Evolutionary conservation across 1,284 basidiomycete species (phyloP).

Genomic region (Ceratobasidium sp.): DNA sequence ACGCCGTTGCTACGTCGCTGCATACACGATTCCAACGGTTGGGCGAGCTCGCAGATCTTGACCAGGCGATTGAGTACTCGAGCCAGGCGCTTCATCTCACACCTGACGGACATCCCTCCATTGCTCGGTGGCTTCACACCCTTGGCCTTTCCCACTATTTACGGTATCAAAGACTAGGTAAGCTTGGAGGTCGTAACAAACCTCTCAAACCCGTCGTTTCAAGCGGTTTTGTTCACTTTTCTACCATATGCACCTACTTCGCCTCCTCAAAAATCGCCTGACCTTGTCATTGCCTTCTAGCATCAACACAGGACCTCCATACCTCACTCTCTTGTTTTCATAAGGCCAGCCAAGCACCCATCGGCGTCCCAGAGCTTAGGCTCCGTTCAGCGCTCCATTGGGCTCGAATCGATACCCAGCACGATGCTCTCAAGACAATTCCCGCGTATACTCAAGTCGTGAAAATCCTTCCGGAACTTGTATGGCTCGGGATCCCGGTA

Average conservation of each 20-base stretch:
- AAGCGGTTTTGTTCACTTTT: background rate
- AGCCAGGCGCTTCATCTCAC: no score
- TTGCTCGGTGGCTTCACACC: background rate
- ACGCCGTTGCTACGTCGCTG: no score
- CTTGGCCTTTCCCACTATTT: background rate
- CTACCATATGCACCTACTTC: no score
- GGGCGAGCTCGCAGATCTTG: no score
- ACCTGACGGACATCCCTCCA: no score
- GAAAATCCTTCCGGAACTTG: background rate
- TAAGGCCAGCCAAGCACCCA: background rate
- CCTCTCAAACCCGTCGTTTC: background rate
- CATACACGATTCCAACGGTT: no score
- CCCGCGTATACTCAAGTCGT: constrained; percentile 1
- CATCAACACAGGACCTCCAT: background rate
- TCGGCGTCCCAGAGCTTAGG: background rate
- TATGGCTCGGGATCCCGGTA: background rate
- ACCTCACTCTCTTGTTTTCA: background rate
- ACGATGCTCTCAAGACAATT: background rate
- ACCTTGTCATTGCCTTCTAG: no score
- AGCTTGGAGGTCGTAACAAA: background rate
- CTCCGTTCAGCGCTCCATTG: background rate
- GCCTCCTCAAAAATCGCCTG: background rate
- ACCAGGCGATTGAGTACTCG: no score
- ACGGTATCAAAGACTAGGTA: background rate
- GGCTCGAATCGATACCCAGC: background rate